Base-by-base conservation (phyloP, 352 stramenopile genomes). In the Pythium myriotylum region DNA sequence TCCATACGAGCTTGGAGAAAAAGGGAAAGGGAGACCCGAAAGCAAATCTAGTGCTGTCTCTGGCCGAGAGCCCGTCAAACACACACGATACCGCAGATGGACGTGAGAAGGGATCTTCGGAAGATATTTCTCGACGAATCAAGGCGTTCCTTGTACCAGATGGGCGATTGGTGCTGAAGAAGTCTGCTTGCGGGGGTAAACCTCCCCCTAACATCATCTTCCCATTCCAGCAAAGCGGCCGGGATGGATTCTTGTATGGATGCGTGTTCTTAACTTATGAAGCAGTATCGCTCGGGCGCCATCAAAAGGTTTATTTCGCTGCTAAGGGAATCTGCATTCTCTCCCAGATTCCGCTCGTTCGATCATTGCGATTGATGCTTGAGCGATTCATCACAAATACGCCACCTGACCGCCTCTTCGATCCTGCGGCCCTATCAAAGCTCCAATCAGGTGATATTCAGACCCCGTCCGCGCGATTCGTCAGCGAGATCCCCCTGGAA, bases 211-310 rank as follows among this genome's bases (percentile, higher is more conserved):
- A 89, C 47, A 72, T 66, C 37, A 59, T 93, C 40, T 91, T 93
- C 50, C 74, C 77, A 24, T 93, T 91, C 49, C 84, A 93, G 70
- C 84, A 93, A 49, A 91, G 79, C 49, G 81, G 81, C 7, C 77
- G 76, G 17, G 74, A 88, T 49, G 84, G 80, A 0, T 91, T 91
- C 41, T 48, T 93, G 29, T 91, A 90, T 57, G 84, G 81, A 0
- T 91, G 76, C 0, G 81, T 93, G 13, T 93, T 85, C 50, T 68
- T 93, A 37, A 93, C 80, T 10, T 93, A 93, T 65, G 77, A 89
- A 54, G 37, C 52, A 4, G 68, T 89, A 5, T 65, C 55, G 40
- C 64, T 89, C 45, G 77, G 76, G 8, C 66, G 64, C 10, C 72
- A 71, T 24, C 54, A 59, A n/a, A 67, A 86, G 29, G 67, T 74